Evolutionary conservation across 805 yeast genomes (phyloP), one percentile per base, ranked within the genome.

Genomic region (Debaryomyces maramus): DNA sequence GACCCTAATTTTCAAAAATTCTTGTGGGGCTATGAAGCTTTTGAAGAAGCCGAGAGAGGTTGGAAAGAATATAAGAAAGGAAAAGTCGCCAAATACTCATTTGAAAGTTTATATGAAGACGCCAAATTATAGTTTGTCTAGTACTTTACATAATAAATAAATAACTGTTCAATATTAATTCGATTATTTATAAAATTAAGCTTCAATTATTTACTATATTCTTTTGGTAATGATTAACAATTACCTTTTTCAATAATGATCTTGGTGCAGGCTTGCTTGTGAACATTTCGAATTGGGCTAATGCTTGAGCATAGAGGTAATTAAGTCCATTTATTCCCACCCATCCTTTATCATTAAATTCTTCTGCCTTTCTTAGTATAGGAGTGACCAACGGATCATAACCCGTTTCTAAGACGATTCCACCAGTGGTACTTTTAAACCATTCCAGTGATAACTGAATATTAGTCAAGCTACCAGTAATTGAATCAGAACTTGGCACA

Each of bases 1-100:
- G 62, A 58, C 33, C 47, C 46, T 9, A 55, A 45, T 21, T 45
- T 58, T 50, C 54, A 58, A 13, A 52, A 57, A 17, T 58, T 55
- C 46, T 44, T 58, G 24, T 48, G 52, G 33, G 59, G 55, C 8
- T 56, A 56, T 36, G 53, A 56, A 32, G 61, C 58, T 3, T 51
- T 53, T 34, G 46, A 42, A 10, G 61, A 58, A 31, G 60, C 59
- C 21, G 39, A 45, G 13, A 38, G 46, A 20, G 57, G 51, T 4
- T 50, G 45, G 45, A 44, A 43, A 15, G 36, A 40, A 17, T 40
- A 36, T 31, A 44, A 44, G 31, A 26, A 26, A 29, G 36, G 41
- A 24, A 31, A 36, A 15, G 26, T 33, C 5, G 31, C 28, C 14
- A 40, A 24, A 18, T 43, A 40, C 26, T 13, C 20, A 9, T 33